Evolutionary conservation across 805 yeast species (phyloP).

Genomic region (Candida andamanensis): DNA sequence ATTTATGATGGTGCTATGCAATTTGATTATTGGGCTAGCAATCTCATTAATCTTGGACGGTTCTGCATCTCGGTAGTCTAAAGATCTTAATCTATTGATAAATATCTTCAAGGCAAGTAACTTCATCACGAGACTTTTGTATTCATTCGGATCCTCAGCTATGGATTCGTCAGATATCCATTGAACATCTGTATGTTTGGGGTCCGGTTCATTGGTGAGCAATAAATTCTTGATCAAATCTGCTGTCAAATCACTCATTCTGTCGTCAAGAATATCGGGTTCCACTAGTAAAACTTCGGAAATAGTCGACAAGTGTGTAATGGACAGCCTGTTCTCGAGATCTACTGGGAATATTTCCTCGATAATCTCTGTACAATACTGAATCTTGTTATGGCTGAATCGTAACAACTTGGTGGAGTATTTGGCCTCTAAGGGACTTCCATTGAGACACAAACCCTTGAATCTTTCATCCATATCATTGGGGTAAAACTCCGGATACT

Average conservation of each 20-base stretch:
- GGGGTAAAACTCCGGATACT: constrained; percentile 45
- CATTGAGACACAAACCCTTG: constrained; percentile 42
- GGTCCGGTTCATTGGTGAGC: constrained; percentile 35
- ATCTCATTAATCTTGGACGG: constrained; percentile 29
- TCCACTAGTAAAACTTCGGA: constrained; percentile 52
- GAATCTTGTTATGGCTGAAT: constrained; percentile 39
- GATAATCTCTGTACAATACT: constrained; percentile 34
- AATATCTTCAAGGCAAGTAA: constrained; percentile 50
- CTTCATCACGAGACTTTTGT: constrained; percentile 43
- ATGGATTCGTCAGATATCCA: constrained; percentile 48
- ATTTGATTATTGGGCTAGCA: constrained; percentile 61
- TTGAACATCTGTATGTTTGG: constrained; percentile 18
- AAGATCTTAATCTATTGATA: constrained; percentile 50
- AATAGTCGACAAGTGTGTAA: constrained; percentile 55
- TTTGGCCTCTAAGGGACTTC: constrained; percentile 54
- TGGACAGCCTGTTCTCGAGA: constrained; percentile 30
- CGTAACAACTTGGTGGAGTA: constrained; percentile 58
- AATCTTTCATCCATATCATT: constrained; percentile 43
- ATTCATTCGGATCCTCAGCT: constrained; percentile 19
- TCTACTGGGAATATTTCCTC: constrained; percentile 48
- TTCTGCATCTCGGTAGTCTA: constrained; percentile 15
- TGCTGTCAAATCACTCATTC: constrained; percentile 54
- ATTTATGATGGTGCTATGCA: constrained; percentile 60
- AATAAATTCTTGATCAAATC: constrained; percentile 59
- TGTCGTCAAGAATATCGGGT: constrained; percentile 45